Evolutionary conservation across 345 rosid genomes (phyloP).

Genomic region (Turritis glabra): DNA sequence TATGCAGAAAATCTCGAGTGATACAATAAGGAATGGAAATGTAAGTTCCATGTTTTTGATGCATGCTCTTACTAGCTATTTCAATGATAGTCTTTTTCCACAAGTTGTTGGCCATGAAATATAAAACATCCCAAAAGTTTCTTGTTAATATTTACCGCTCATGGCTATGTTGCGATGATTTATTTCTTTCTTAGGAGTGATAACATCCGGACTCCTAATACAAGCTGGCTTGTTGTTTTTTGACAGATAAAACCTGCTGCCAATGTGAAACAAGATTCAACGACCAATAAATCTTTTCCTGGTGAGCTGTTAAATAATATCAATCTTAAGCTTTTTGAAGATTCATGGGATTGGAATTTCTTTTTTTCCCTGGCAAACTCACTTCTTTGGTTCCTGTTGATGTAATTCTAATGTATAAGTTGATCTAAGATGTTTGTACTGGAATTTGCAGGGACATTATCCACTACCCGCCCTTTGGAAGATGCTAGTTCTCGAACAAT

Average conservation of each 20-base stretch:
- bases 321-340: not conserved
- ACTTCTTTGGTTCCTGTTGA: conserved; percentile 3
- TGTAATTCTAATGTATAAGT: not conserved
- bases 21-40: conserved; percentile 56
- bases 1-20: conserved; percentile 44
- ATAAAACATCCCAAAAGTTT: not conserved
- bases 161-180: not conserved
- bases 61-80: conserved; percentile 4
- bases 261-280: conserved; percentile 45
- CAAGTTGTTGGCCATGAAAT: not conserved
- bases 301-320: conserved; percentile 51
- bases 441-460: conserved; percentile 50
- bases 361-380: not conserved
- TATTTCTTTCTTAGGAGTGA: conserved; percentile 11
- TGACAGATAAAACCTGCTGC: conserved; percentile 53
- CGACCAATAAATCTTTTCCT: conserved; percentile 44
- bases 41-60: conserved; percentile 49
- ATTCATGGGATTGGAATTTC: not conserved
- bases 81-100: not conserved
- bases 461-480: conserved; percentile 65
- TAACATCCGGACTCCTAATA: conserved; percentile 1
- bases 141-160: not conserved
- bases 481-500: conserved; percentile 89
- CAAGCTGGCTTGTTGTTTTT: conserved; percentile 30
- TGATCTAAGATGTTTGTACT: conserved; percentile 22